Conservation (phyloP, 148 eudicot species). For the Rhododendron williamsianum region DNA sequence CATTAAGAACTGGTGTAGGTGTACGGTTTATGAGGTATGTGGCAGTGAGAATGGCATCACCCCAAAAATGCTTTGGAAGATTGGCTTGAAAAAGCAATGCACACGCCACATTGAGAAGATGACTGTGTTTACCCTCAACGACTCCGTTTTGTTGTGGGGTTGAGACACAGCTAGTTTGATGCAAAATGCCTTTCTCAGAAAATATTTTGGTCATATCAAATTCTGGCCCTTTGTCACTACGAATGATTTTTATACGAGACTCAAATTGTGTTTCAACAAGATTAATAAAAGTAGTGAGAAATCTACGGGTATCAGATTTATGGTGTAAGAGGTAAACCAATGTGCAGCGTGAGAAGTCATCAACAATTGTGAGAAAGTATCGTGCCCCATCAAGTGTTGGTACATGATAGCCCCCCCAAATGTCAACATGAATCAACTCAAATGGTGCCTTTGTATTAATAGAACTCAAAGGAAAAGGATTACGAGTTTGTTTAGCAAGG, state of each 20-base stretch:
- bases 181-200: neutral
- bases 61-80: too few relatives aligned
- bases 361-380: neutral
- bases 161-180: neutral
- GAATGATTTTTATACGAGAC: neutral
- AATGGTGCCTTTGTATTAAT: neutral
- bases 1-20: too few relatives aligned
- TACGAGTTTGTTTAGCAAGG: neutral
- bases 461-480: neutral
- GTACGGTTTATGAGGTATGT: too few relatives aligned
- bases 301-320: neutral
- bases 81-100: too few relatives aligned
- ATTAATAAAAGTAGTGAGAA: neutral
- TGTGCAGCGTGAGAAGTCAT: neutral
- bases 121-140: too few relatives aligned
- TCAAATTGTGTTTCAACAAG: neutral
- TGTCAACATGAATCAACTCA: conserved; percentile 8
- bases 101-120: too few relatives aligned
- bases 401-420: neutral
- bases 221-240: neutral
- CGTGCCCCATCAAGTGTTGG: neutral
- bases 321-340: neutral
- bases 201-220: neutral
- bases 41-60: too few relatives aligned
- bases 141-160: too few relatives aligned